These are phyloP conservation scores for Lupinus albus DNA, from an alignment of 306 rosid species.

Conservation along the genomic window DNA sequence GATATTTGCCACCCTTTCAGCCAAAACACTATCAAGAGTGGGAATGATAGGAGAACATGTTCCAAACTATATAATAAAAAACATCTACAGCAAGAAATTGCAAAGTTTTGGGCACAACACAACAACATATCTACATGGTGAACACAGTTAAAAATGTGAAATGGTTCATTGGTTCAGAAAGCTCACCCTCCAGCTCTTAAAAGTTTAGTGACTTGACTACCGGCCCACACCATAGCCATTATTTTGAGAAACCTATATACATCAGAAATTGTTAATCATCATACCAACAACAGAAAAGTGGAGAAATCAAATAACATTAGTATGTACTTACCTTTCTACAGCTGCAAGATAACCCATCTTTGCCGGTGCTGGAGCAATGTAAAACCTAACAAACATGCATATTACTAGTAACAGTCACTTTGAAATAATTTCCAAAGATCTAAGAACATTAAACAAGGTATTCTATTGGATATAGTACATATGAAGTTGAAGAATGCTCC, in stretches of 20 bases:
- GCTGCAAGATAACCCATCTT: slow-evolving; percentile 90
- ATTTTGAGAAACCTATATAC: slow-evolving; percentile 79
- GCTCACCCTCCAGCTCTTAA: slow-evolving; percentile 88
- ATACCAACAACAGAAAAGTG: slow-evolving; percentile 15
- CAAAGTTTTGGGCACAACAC: slow-evolving; percentile 1
- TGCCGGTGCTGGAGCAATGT: slow-evolving; percentile 78
- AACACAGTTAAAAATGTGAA: slow-evolving; percentile 3
- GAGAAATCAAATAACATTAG: slow-evolving; percentile 1
- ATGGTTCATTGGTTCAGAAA: slow-evolving; percentile 31
- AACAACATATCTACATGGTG: background rate
- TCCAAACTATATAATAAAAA: slow-evolving; percentile 8
- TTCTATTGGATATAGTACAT: background rate
- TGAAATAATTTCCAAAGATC: slow-evolving; percentile 4
- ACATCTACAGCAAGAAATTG: too few relatives aligned
- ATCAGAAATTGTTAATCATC: slow-evolving; percentile 29
- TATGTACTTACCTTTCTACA: slow-evolving; percentile 58
- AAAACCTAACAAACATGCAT: slow-evolving; percentile 62
- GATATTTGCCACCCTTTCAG: slow-evolving; percentile 4
- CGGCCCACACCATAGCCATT: slow-evolving; percentile 97
- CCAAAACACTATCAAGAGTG: slow-evolving; percentile 1
- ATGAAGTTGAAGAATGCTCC: background rate
- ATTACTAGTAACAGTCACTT: slow-evolving; percentile 15
- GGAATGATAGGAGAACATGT: slow-evolving; percentile 11
- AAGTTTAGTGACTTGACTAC: slow-evolving; percentile 93
- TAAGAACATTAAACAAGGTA: slow-evolving; percentile 17